phyloP scores from a whole-genome alignment of 257 asterid species.

The Capsicum baccatum region DNA sequence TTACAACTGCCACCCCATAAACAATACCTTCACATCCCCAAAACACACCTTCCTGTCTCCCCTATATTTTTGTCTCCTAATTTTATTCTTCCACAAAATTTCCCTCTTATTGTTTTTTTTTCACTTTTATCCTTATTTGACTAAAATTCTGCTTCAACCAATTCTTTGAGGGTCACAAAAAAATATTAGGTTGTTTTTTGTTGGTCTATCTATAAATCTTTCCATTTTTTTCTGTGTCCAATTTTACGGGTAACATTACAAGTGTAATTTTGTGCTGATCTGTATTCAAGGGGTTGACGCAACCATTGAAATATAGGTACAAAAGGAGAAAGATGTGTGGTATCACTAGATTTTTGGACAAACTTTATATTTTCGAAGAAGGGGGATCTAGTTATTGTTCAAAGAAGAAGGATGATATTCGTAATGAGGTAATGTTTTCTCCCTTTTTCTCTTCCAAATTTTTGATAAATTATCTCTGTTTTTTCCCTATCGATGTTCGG shows the following conservation, averaged over 20 bases:
- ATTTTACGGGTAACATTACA: slow-evolving; percentile 24
- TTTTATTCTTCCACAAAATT: background rate
- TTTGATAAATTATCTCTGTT: too few species aligned
- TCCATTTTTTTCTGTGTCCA: slow-evolving; percentile 12
- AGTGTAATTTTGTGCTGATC: slow-evolving; percentile 39
- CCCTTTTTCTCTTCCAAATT: background rate
- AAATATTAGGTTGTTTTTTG: slow-evolving; percentile 5
- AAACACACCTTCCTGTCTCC: slow-evolving; percentile 20
- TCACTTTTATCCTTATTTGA: too few species aligned
- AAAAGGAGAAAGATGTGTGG: slow-evolving; percentile 54
- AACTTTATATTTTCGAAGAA: slow-evolving; percentile 62
- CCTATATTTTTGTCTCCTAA: background rate
- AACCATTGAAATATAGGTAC: slow-evolving; percentile 28
- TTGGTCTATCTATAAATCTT: background rate
- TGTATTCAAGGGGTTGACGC: background rate
- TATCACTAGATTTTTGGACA: slow-evolving; percentile 67
- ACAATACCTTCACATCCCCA: slow-evolving; percentile 39
- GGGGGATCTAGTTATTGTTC: slow-evolving; percentile 84
- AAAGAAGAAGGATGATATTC: slow-evolving; percentile 75
- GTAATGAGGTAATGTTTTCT: slow-evolving; percentile 50
- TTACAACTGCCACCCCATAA: slow-evolving; percentile 50
- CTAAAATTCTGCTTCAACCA: slow-evolving; percentile 19
- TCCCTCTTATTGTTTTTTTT: background rate
- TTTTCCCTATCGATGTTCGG: too few species aligned
- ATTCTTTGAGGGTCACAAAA: slow-evolving; percentile 24